Percentiles rank a stretch among this genome's conserved stretches.
Conservation (phyloP, 805 yeast genomes). For the Yamadazyma kitorensis region DNA sequence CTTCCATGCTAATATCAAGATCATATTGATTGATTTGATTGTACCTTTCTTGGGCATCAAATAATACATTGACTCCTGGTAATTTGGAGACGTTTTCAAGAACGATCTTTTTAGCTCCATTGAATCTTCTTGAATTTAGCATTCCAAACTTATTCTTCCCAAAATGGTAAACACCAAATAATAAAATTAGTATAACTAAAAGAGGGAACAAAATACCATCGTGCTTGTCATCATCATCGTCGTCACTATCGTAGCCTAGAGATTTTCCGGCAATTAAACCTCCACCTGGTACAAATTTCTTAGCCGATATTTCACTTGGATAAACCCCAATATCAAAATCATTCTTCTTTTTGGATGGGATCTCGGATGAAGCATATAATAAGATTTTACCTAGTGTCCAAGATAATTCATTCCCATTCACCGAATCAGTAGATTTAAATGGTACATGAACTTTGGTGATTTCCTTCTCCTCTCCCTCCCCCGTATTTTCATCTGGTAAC, state of each 20-base stretch:
- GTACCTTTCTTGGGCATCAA: constrained; percentile 9
- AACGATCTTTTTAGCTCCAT: constrained; percentile 8
- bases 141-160: constrained; percentile 5
- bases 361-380: constrained; percentile 74
- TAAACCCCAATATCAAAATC: constrained; percentile 34
- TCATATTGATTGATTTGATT: constrained; percentile 18
- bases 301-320: constrained; percentile 38
- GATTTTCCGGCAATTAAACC: constrained; percentile 7
- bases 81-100: constrained; percentile 16
- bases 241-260: constrained; percentile 16
- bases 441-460: constrained; percentile 45
- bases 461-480: constrained; percentile 27
- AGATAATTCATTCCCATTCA: constrained; percentile 82
- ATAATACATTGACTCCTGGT: constrained; percentile 18
- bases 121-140: constrained; percentile 13
- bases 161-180: constrained; percentile 10
- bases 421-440: constrained; percentile 77
- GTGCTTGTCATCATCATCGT: constrained; percentile 16
- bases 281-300: constrained; percentile 31
- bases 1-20: constrained; percentile 28
- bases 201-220: constrained; percentile 6
- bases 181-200: constrained; percentile 14
- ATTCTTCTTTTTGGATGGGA: constrained; percentile 24
- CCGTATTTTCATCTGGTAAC: constrained; percentile 15
- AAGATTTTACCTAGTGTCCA: constrained; percentile 95